phyloP scores from a whole-genome alignment of 2,329 filamentous ascomycete species.

The Colletotrichum magnum region DNA sequence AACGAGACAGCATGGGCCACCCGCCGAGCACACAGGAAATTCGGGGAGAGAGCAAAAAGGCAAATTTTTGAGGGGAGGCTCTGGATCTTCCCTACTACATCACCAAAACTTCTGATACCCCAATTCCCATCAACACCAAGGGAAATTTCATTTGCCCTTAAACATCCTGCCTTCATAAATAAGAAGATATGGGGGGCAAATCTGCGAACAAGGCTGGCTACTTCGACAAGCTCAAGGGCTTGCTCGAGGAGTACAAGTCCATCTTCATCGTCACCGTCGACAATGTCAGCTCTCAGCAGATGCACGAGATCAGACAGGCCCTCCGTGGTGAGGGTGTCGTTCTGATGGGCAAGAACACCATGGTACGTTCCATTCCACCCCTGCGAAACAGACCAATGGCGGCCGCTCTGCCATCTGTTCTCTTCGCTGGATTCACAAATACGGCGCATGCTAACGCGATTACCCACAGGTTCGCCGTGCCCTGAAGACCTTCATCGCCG shows the following conservation, averaged over 20 bases:
- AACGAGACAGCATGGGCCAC: slow-evolving; percentile 44
- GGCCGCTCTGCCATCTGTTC: neutral
- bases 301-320: slow-evolving; percentile 98
- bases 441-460: slow-evolving; percentile 3
- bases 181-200: slow-evolving; percentile 99
- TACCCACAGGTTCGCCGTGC: slow-evolving; percentile 86
- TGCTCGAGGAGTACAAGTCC: slow-evolving; percentile 96
- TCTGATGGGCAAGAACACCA: slow-evolving; percentile 99
- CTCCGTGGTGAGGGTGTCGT: slow-evolving; percentile 95
- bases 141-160: slow-evolving; percentile 78
- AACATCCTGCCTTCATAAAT: slow-evolving; percentile 93
- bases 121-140: slow-evolving; percentile 41
- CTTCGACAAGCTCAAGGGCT: slow-evolving; percentile 99
- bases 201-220: slow-evolving; percentile 92
- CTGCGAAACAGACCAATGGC: neutral
- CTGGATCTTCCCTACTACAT: slow-evolving; percentile 17
- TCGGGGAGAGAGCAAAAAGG: slow-evolving; percentile 35
- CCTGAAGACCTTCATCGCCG: slow-evolving; percentile 91
- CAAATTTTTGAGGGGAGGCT: slow-evolving; percentile 7
- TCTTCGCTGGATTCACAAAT: no score
- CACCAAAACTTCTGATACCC: slow-evolving; percentile 39
- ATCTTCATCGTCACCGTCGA: slow-evolving; percentile 98
- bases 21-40: slow-evolving; percentile 24
- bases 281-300: slow-evolving; percentile 99
- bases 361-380: slow-evolving; percentile 72